Evolutionary conservation across 1,284 basidiomycete genomes (phyloP).

Genomic region (Sporisorium graminicola): DNA sequence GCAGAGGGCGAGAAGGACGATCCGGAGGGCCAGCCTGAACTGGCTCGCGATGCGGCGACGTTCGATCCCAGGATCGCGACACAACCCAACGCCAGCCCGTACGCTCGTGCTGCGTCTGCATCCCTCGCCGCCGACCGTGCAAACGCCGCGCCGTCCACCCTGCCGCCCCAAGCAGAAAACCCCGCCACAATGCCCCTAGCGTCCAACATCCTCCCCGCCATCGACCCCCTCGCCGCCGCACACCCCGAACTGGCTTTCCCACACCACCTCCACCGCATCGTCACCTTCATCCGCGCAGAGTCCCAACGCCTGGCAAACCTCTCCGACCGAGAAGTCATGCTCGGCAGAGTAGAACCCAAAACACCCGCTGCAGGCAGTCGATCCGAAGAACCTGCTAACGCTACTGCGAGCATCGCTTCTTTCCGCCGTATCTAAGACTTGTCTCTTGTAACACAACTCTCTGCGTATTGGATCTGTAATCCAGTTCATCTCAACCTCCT

Average conservation of each 20-base stretch:
- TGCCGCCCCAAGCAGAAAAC: conserved; percentile 24
- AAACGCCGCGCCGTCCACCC: conserved; percentile 21
- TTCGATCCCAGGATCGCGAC: conserved; percentile 35
- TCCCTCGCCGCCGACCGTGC: conserved; percentile 29
- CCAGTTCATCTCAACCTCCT: neutral
- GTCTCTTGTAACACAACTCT: neutral
- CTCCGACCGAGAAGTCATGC: conserved; percentile 78
- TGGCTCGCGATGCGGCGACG: conserved; percentile 51
- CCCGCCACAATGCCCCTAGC: conserved; percentile 27
- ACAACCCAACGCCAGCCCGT: conserved; percentile 35
- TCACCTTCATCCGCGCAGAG: conserved; percentile 84
- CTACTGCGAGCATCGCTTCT: conserved; percentile 41
- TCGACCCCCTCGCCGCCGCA: conserved; percentile 43
- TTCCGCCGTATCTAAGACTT: conserved; percentile 37
- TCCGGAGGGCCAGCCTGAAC: conserved; percentile 73
- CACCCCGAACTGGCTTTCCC: conserved; percentile 70
- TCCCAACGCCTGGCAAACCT: conserved; percentile 79
- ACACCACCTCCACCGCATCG: conserved; percentile 79
- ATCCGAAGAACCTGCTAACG: conserved; percentile 26
- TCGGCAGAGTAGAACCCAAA: conserved; percentile 26
- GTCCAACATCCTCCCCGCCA: conserved; percentile 24
- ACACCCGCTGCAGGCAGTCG: conserved; percentile 9
- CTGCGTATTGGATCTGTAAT: neutral
- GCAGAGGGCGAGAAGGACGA: conserved; percentile 58
- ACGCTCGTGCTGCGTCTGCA: conserved; percentile 37